phyloP scores from a whole-genome alignment of 164 flowering plant genomes.

The Piper longum region DNA sequence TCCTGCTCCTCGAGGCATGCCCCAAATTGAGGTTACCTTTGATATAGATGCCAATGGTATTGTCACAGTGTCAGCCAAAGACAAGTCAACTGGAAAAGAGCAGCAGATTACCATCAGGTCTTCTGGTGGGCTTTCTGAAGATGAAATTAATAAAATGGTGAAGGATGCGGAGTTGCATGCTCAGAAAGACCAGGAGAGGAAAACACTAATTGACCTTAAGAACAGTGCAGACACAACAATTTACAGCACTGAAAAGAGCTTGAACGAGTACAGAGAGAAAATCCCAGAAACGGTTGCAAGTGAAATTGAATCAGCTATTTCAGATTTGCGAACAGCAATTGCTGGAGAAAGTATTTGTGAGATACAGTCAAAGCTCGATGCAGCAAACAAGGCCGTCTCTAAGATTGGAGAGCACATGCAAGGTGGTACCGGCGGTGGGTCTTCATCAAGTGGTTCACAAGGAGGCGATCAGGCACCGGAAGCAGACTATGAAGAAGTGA shows the following conservation, averaged over 20 bases:
- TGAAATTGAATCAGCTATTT: background rate
- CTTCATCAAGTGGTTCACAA: conserved; percentile 5
- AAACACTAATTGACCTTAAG: conserved; percentile 5
- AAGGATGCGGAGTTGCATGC: conserved; percentile 11
- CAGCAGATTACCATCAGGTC: conserved; percentile 15
- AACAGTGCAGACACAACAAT: conserved; percentile 8
- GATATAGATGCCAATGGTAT: conserved; percentile 41
- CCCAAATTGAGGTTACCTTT: conserved; percentile 42
- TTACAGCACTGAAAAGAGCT: conserved; percentile 9
- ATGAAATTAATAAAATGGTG: conserved; percentile 4
- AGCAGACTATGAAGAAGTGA: conserved; percentile 12
- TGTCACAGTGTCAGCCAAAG: conserved; percentile 17
- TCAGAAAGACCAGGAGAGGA: conserved; percentile 12
- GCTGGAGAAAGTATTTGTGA: conserved; percentile 5
- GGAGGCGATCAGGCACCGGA: conserved; percentile 10
- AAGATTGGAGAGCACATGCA: conserved; percentile 14
- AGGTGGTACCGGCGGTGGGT: conserved; percentile 1
- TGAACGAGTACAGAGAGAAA: conserved; percentile 7
- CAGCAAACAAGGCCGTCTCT: conserved; percentile 12
- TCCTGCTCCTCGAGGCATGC: conserved; percentile 23
- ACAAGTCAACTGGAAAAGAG: conserved; percentile 16
- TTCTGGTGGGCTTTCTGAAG: conserved; percentile 11
- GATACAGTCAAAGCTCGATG: conserved; percentile 6
- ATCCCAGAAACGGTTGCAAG: conserved; percentile 5
- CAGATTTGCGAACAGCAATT: background rate